These are phyloP conservation scores for Luzula sylvatica DNA, from an alignment of 176 grass and related monocot species.

Conservation along the genomic window DNA sequence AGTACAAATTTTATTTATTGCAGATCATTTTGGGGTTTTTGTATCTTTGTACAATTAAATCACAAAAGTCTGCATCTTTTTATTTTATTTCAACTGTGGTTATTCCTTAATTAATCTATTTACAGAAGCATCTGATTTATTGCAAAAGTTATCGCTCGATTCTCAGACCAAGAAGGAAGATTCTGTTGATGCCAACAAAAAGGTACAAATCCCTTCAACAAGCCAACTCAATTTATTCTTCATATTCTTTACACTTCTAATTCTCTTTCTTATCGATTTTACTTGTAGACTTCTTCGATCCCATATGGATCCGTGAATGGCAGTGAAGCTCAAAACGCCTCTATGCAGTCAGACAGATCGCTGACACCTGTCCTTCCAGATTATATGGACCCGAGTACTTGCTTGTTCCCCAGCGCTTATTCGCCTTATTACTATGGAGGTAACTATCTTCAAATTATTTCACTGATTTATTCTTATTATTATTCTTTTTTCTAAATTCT, in stretches of 20 bases:
- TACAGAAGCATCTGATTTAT: constrained; percentile 62
- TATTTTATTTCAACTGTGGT: constrained; percentile 15
- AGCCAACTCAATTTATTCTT: not conserved
- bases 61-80: too few relatives aligned
- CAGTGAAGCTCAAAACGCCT: constrained; percentile 27
- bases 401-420: constrained; percentile 42
- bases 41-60: too few relatives aligned
- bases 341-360: constrained; percentile 36
- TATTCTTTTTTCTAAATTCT: constrained; percentile 3
- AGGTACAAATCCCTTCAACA: constrained; percentile 25
- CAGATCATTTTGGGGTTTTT: too few relatives aligned
- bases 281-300: constrained; percentile 36
- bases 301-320: constrained; percentile 36
- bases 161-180: constrained; percentile 43
- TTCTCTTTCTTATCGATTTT: constrained; percentile 1
- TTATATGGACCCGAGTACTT: constrained; percentile 61
- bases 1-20: not conserved
- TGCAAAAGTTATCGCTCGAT: constrained; percentile 70
- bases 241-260: not conserved
- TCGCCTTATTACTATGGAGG: constrained; percentile 59
- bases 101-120: constrained; percentile 31
- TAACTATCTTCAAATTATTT: constrained; percentile 7
- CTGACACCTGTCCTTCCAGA: constrained; percentile 69
- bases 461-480: not conserved
- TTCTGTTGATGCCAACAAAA: constrained; percentile 33